Conservation (phyloP, 2,329 filamentous ascomycete genomes). For the Colletotrichum sp. region DNA sequence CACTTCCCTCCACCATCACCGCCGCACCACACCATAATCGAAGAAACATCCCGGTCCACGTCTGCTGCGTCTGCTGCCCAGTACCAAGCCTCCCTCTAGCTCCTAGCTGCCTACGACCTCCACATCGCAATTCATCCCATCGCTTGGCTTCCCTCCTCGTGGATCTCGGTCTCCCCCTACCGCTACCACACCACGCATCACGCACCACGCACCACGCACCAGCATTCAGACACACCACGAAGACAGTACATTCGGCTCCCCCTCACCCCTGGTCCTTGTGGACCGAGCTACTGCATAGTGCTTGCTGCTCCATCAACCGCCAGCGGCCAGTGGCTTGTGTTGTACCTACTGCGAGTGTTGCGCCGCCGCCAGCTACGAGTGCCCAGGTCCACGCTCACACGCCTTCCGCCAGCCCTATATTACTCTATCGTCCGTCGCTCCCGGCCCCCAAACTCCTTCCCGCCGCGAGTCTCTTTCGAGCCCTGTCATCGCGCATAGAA, state of each 20-base stretch:
- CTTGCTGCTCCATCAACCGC: conserved; percentile 2
- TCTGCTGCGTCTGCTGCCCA: conserved; percentile 4
- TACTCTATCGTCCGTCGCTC: conserved; percentile 7
- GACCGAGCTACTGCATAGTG: not conserved
- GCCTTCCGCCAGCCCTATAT: conserved; percentile 20
- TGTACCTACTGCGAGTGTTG: not conserved
- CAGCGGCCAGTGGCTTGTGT: not conserved
- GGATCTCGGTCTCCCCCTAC: conserved; percentile 1
- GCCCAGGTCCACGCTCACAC: conserved; percentile 9
- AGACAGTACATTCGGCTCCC: conserved; percentile 3
- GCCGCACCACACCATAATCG: conserved; percentile 5
- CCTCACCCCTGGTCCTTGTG: conserved; percentile 14
- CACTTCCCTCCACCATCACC: conserved; percentile 7
- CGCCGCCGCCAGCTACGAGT: not conserved
- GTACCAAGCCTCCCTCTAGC: not conserved
- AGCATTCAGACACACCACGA: not conserved
- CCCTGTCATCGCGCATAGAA: not conserved
- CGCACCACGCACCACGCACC: not conserved
- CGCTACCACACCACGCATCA: not conserved
- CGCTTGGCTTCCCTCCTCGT: conserved; percentile 9
- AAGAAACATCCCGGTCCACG: conserved; percentile 13
- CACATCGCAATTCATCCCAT: conserved; percentile 7
- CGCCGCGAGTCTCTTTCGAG: not conserved
- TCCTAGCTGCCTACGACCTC: not conserved
- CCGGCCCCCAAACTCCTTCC: conserved; percentile 13